Conservation (phyloP, 345 rosid species). For the Clausena lansium region DNA sequence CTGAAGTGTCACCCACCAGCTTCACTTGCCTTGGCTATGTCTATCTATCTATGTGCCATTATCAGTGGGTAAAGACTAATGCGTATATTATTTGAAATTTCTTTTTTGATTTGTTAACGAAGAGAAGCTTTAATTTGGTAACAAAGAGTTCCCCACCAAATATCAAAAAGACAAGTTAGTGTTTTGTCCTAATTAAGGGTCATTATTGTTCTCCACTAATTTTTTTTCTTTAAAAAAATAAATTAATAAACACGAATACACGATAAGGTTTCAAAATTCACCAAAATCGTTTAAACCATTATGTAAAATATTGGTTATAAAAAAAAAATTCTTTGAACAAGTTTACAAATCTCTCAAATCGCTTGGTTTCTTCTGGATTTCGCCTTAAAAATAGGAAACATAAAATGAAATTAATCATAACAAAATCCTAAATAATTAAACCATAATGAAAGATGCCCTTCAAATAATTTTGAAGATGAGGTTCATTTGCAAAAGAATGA, state of each 20-base stretch:
- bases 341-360: neutral
- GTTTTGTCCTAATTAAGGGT: neutral
- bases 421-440: neutral
- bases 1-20: neutral
- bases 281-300: no score
- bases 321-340: neutral
- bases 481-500: neutral
- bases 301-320: no score
- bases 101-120: no score
- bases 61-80: neutral
- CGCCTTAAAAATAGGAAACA: neutral
- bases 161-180: neutral
- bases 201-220: neutral
- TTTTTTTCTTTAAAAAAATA: neutral
- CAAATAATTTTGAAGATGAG: neutral
- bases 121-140: neutral
- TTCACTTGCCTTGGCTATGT: slow-evolving; percentile 9
- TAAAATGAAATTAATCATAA: neutral
- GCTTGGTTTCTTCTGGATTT: neutral
- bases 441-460: neutral
- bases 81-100: neutral
- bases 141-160: neutral
- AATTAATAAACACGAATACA: no score
- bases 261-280: no score
- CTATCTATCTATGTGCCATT: neutral